Percentiles rank a stretch among this genome's conserved stretches.
These are phyloP conservation scores for Batkoa obscura DNA, from an alignment of 371 early-diverging fungal genomes.

Conservation along the genomic window DNA sequence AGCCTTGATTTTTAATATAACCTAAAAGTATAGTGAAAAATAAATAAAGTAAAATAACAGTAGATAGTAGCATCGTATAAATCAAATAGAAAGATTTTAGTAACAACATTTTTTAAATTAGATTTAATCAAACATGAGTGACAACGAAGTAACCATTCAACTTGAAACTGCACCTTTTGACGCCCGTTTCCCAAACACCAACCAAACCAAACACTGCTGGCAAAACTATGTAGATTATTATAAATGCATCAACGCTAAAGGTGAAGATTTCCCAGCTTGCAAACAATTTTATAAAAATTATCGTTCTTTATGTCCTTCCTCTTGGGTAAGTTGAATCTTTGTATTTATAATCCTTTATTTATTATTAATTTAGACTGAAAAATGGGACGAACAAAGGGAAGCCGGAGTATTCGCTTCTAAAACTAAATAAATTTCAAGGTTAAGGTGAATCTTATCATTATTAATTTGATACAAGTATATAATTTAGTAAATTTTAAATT, in stretches of 20 bases:
- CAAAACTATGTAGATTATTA: slow-evolving; percentile 90
- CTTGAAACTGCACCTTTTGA: slow-evolving; percentile 14
- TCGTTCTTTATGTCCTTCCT: slow-evolving; percentile 62
- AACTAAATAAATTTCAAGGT: slow-evolving; percentile 4
- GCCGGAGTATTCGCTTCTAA: slow-evolving; percentile 53
- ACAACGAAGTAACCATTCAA: neutral
- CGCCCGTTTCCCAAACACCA: slow-evolving; percentile 82
- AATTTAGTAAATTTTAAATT: slow-evolving; percentile 7
- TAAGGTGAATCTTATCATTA: neutral
- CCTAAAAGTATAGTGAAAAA: too few species aligned
- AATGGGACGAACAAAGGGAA: slow-evolving; percentile 72
- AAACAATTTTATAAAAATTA: slow-evolving; percentile 60
- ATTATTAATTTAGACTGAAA: slow-evolving; percentile 31
- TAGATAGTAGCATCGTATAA: too few species aligned
- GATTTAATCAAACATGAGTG: neutral
- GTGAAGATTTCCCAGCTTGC: slow-evolving; percentile 81
- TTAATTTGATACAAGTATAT: neutral
- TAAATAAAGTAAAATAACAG: too few species aligned
- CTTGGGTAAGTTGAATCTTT: slow-evolving; percentile 46
- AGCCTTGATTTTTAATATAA: too few species aligned
- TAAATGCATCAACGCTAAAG: slow-evolving; percentile 68
- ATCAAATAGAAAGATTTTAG: too few species aligned
- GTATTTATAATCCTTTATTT: slow-evolving; percentile 5
- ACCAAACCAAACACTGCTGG: slow-evolving; percentile 91
- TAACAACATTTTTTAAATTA: too few species aligned